These are phyloP conservation scores for Colletotrichum godetiae DNA, from an alignment of 2,329 filamentous ascomycete species.

Conservation along the genomic window DNA sequence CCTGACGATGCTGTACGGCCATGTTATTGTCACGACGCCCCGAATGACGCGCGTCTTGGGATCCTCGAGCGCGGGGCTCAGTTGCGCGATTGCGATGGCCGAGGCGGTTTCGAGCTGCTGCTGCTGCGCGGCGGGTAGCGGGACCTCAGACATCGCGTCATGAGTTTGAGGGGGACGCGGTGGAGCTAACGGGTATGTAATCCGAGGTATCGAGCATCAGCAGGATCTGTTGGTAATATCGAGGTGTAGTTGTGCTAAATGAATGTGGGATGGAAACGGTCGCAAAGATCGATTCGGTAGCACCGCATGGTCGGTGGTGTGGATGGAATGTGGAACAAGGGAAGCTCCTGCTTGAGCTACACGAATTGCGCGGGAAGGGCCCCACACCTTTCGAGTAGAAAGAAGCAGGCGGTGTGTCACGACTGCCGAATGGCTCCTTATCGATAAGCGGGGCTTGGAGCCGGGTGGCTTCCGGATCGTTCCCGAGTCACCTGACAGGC, in stretches of 20 bases:
- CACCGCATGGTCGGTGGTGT: conserved; percentile 20
- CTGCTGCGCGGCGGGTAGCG: conserved; percentile 13
- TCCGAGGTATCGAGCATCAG: conserved; percentile 3
- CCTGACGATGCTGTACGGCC: conserved; percentile 88
- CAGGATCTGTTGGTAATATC: not conserved
- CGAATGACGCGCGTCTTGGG: conserved; percentile 62
- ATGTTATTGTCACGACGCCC: conserved; percentile 85
- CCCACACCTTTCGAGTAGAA: not conserved
- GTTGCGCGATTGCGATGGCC: conserved; percentile 64
- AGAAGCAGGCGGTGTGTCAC: conserved; percentile 12
- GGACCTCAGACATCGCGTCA: conserved; percentile 35
- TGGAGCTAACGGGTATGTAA: not conserved
- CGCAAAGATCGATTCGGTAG: not conserved
- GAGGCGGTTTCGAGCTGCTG: conserved; percentile 30
- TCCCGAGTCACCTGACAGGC: not conserved
- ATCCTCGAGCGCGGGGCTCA: conserved; percentile 60
- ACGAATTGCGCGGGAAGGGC: not conserved
- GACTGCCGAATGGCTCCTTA: not conserved
- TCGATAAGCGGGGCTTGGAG: not conserved
- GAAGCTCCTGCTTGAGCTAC: conserved; percentile 26
- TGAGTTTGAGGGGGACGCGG: conserved; percentile 14
- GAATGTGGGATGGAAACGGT: not conserved
- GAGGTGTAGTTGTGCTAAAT: not conserved
- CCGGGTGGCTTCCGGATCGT: not conserved
- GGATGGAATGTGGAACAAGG: conserved; percentile 27